These are phyloP conservation scores for Musa balbisiana DNA, from an alignment of 202 grass and related monocot species.

Conservation along the genomic window DNA sequence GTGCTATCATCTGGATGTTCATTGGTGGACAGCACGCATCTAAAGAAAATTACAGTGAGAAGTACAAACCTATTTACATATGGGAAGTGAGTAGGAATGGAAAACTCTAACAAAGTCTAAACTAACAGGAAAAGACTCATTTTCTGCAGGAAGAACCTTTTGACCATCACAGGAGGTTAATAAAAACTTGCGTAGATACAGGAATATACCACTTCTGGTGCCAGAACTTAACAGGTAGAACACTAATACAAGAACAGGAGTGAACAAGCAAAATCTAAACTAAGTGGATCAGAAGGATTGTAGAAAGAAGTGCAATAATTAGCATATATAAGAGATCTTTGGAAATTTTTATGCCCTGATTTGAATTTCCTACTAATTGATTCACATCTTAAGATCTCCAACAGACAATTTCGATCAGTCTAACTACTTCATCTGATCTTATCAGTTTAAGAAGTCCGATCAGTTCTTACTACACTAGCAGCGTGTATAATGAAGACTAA, in stretches of 20 bases:
- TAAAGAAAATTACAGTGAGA: too few species aligned
- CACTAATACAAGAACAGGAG: not conserved
- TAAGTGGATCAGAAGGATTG: slow-evolving; percentile 1
- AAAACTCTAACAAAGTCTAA: not conserved
- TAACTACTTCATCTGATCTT: not conserved
- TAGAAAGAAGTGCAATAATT: not conserved
- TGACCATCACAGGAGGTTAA: not conserved
- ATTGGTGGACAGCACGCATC: too few species aligned
- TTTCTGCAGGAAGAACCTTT: not conserved
- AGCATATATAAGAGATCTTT: not conserved
- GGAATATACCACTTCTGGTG: not conserved
- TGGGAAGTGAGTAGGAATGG: not conserved
- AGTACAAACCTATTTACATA: not conserved
- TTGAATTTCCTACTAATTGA: not conserved
- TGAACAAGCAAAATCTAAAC: too few species aligned
- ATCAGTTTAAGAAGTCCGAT: not conserved
- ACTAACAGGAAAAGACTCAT: not conserved
- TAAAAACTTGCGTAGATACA: not conserved
- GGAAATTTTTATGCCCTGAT: not conserved
- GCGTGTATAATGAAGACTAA: not conserved
- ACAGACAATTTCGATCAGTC: not conserved
- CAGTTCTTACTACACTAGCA: not conserved
- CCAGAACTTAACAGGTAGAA: not conserved
- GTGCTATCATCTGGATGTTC: too few species aligned
- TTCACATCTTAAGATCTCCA: not conserved